Percentiles rank a stretch among this genome's conserved stretches.
These are phyloP conservation scores for Rubroshorea leprosula DNA, from an alignment of 345 rosid genomes.

Conservation along the genomic window DNA sequence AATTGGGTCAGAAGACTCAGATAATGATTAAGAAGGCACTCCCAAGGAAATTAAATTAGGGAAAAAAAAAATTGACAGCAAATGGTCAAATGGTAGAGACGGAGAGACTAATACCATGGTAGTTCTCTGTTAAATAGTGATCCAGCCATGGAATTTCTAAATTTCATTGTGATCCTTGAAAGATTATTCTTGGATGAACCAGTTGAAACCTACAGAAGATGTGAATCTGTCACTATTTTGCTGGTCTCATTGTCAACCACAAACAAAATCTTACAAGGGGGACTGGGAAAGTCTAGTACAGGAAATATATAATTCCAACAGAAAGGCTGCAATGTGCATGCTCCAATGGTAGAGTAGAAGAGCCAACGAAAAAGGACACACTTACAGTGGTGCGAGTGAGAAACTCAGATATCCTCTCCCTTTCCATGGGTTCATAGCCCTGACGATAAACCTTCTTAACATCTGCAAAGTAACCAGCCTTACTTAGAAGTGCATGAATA, in stretches of 20 bases:
- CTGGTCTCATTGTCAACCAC: background rate
- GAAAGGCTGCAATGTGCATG: slow-evolving; percentile 1
- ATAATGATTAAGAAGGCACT: background rate
- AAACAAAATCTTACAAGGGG: background rate
- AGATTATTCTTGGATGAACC: slow-evolving; percentile 26
- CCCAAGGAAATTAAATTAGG: background rate
- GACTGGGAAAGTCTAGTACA: background rate
- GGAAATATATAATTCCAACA: background rate
- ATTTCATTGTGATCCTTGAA: slow-evolving; percentile 30
- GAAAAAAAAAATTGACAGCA: background rate
- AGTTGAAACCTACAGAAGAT: slow-evolving; percentile 34
- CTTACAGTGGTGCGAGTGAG: slow-evolving; percentile 38
- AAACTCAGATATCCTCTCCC: slow-evolving; percentile 30
- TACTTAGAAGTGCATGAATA: background rate
- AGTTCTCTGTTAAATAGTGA: slow-evolving; percentile 22
- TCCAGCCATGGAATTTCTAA: slow-evolving; percentile 31
- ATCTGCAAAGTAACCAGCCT: slow-evolving; percentile 36
- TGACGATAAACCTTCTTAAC: slow-evolving; percentile 26
- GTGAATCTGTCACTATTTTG: background rate
- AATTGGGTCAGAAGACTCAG: background rate
- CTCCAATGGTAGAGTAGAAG: too few relatives aligned
- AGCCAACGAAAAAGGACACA: slow-evolving; percentile 1
- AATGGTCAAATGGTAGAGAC: background rate
- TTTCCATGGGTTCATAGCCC: slow-evolving; percentile 21
- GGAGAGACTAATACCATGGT: slow-evolving; percentile 27